phyloP scores from a whole-genome alignment of 441 rosid genomes.

The Jatropha podagrica region DNA sequence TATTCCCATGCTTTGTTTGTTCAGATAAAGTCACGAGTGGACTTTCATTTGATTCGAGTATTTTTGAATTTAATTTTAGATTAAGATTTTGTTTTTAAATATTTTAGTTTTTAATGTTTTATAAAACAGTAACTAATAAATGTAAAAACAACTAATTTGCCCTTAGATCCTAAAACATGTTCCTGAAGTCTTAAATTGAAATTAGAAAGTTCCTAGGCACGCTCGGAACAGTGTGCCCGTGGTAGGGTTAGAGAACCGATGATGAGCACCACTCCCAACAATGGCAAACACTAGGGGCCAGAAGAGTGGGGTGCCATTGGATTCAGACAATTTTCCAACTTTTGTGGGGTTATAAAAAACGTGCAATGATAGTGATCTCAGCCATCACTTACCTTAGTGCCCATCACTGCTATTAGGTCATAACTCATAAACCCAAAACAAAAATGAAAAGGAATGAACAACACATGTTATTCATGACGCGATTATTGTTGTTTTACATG shows the following conservation, averaged over 20 bases:
- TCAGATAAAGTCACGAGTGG: no score
- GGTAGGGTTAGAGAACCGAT: background rate
- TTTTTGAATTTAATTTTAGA: no score
- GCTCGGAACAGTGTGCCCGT: constrained; percentile 3
- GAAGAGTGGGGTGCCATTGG: constrained; percentile 5
- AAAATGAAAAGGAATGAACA: no score
- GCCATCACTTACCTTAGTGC: constrained; percentile 18
- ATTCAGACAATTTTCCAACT: constrained; percentile 26
- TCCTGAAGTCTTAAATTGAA: background rate
- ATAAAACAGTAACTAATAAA: no score
- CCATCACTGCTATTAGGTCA: constrained; percentile 21
- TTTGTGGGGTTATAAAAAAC: constrained; percentile 18
- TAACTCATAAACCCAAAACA: constrained; percentile 5
- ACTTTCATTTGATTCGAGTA: no score
- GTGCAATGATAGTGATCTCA: background rate
- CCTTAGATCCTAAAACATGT: no score
- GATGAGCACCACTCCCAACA: constrained; percentile 1
- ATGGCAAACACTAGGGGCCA: constrained; percentile 21
- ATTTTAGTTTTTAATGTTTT: no score
- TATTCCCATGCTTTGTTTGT: no score
- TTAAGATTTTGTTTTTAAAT: no score
- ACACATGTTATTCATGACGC: no score
- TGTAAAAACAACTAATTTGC: no score
- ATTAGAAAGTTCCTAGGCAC: background rate
- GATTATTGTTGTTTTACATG: no score